phyloP scores from a whole-genome alignment of 2,329 filamentous ascomycete genomes.

The Incumbomyces delicatus region DNA sequence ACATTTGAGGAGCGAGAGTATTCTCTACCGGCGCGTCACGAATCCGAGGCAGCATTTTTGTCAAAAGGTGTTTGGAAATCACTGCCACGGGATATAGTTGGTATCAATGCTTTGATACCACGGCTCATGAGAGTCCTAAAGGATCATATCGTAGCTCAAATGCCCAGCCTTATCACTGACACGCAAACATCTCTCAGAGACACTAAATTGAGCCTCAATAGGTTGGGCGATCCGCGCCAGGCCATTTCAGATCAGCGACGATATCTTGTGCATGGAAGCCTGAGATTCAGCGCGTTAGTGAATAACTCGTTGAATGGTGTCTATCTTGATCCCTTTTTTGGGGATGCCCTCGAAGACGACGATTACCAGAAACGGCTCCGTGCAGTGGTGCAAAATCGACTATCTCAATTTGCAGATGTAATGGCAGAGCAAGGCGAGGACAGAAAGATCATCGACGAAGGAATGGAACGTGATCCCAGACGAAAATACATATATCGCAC shows the following conservation, averaged over 20 bases:
- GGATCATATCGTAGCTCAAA: conserved; percentile 25
- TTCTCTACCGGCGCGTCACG: conserved; percentile 21
- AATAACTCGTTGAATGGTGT: conserved; percentile 24
- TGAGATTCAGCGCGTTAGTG: conserved; percentile 15
- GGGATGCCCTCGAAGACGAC: conserved; percentile 15
- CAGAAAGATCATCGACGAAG: too few species aligned
- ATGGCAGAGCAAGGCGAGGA: too few species aligned
- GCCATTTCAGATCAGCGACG: conserved; percentile 23
- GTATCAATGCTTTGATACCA: conserved; percentile 24
- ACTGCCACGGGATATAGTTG: conserved; percentile 22
- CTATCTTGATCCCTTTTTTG: conserved; percentile 28
- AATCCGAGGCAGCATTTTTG: conserved; percentile 28
- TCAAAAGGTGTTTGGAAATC: conserved; percentile 20
- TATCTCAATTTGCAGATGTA: too few species aligned
- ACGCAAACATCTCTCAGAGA: conserved; percentile 25
- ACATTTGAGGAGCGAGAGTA: conserved; percentile 27
- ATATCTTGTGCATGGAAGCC: conserved; percentile 22
- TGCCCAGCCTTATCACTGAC: conserved; percentile 30
- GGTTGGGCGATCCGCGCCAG: conserved; percentile 38
- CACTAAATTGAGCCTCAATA: conserved; percentile 31
- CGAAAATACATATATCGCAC: conserved; percentile 4
- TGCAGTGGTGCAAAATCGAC: conserved; percentile 19
- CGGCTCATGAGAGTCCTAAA: conserved; percentile 28
- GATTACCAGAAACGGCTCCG: conserved; percentile 25
- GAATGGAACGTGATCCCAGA: too few species aligned